A percentile compares a stretch with the other conserved stretches of the same genome.
phyloP scores from a whole-genome alignment of 495 filamentous ascomycete species.

The Aspergillus affinis region DNA sequence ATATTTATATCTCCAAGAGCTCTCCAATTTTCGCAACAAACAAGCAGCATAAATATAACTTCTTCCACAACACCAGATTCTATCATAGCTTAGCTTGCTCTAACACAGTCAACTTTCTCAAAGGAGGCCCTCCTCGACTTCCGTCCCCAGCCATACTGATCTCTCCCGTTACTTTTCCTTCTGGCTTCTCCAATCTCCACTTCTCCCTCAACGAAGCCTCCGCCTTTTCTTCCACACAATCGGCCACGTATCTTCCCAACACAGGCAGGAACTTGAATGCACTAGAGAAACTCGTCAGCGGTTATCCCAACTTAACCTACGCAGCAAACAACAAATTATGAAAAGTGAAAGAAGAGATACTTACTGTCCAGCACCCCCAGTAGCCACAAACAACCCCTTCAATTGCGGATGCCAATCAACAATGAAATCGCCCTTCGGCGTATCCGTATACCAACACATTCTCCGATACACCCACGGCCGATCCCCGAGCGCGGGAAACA shows the following conservation, averaged over 20 bases:
- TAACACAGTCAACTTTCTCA: conserved; percentile 22
- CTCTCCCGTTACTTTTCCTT: not conserved
- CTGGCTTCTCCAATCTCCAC: conserved; percentile 50
- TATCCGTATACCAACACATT: conserved; percentile 55
- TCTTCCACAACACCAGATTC: too few relatives aligned
- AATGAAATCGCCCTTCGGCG: conserved; percentile 70
- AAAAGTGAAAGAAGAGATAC: conserved; percentile 9
- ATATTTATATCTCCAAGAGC: too few relatives aligned
- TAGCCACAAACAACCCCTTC: conserved; percentile 67
- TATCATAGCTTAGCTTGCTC: conserved; percentile 20
- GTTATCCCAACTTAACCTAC: not conserved
- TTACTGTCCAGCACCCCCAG: conserved; percentile 72
- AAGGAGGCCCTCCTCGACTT: conserved; percentile 31
- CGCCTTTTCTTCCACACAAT: conserved; percentile 53
- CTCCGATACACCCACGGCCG: conserved; percentile 55
- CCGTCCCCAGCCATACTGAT: conserved; percentile 31
- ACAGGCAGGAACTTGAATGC: conserved; percentile 82
- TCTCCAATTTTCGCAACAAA: too few relatives aligned
- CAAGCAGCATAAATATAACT: too few relatives aligned
- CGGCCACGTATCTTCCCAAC: conserved; percentile 67
- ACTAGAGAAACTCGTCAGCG: conserved; percentile 21
- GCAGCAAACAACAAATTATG: not conserved
- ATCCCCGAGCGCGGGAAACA: conserved; percentile 57
- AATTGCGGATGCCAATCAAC: conserved; percentile 66
- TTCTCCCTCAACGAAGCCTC: conserved; percentile 53